Evolutionary conservation across 1,284 basidiomycete genomes (phyloP).

Genomic region (Heliocybe sulcata): DNA sequence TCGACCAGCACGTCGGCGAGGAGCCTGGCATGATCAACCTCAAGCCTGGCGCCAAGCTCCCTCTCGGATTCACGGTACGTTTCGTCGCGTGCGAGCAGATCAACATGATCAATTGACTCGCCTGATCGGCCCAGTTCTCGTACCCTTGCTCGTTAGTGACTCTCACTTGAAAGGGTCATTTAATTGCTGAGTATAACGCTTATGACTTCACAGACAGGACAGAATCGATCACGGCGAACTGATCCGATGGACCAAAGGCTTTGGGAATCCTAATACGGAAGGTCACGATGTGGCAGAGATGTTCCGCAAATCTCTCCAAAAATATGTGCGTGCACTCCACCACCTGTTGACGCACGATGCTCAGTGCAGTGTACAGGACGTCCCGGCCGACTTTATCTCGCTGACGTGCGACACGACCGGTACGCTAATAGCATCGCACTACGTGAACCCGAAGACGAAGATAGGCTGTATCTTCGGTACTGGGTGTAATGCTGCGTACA

Average conservation of each 20-base stretch:
- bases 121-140: slow-evolving; percentile 58
- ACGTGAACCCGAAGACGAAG: slow-evolving; percentile 86
- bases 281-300: slow-evolving; percentile 89
- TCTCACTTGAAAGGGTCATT: not conserved
- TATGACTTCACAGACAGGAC: slow-evolving; percentile 55
- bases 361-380: slow-evolving; percentile 31
- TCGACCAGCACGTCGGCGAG: slow-evolving; percentile 68
- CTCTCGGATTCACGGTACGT: slow-evolving; percentile 90
- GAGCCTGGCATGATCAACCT: slow-evolving; percentile 44
- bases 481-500: slow-evolving; percentile 97
- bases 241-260: slow-evolving; percentile 99
- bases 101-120: slow-evolving; percentile 1
- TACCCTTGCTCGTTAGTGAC: slow-evolving; percentile 79
- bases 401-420: slow-evolving; percentile 98
- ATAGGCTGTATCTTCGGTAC: slow-evolving; percentile 98
- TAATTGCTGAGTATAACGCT: not conserved
- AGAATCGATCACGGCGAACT: slow-evolving; percentile 93
- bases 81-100: not conserved
- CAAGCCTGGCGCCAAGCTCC: slow-evolving; percentile 63
- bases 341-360: not conserved
- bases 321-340: slow-evolving; percentile 42
- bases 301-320: slow-evolving; percentile 80
- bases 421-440: slow-evolving; percentile 94
- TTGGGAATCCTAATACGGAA: slow-evolving; percentile 89
- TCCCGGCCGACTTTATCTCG: slow-evolving; percentile 76